phyloP scores from a whole-genome alignment of 306 rosid species.

The Inga laurina region DNA sequence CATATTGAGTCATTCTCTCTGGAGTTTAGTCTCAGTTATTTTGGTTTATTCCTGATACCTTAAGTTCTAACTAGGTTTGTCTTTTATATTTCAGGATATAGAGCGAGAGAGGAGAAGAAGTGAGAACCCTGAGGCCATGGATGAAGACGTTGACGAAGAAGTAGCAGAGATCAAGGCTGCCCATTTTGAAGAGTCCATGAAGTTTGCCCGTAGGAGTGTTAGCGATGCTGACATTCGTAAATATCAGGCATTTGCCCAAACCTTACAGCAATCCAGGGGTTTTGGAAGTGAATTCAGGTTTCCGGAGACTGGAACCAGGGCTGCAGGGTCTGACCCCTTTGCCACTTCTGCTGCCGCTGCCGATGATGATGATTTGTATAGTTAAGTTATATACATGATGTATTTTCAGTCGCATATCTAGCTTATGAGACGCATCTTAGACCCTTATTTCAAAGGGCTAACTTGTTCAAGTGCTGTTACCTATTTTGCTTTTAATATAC shows the following conservation, averaged over 20 bases:
- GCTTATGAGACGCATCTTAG: background rate
- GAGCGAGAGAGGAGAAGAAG: constrained; percentile 44
- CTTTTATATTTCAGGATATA: constrained; percentile 37
- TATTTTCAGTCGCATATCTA: background rate
- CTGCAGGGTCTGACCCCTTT: constrained; percentile 43
- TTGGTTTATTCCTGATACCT: background rate
- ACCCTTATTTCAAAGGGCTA: background rate
- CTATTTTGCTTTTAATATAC: constrained; percentile 15
- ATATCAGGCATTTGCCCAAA: constrained; percentile 57
- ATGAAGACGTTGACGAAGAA: constrained; percentile 45
- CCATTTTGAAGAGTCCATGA: constrained; percentile 61
- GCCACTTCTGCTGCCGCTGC: constrained; percentile 48
- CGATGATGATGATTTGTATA: constrained; percentile 49
- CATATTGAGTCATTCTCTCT: background rate
- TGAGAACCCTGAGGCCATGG: constrained; percentile 53
- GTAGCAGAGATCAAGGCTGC: constrained; percentile 51
- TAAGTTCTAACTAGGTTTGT: background rate
- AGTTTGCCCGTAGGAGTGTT: constrained; percentile 49
- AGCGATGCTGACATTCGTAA: constrained; percentile 55
- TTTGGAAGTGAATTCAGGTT: constrained; percentile 53
- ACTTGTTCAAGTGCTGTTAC: background rate
- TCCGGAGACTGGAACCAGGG: constrained; percentile 32
- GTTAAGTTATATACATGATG: constrained; percentile 25
- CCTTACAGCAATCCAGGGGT: constrained; percentile 57
- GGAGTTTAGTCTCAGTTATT: background rate